Evolutionary conservation across 2,329 filamentous ascomycete species (phyloP), one percentile per base, ranked within the genome.

Genomic region (Aspergillus puulaauensis): DNA sequence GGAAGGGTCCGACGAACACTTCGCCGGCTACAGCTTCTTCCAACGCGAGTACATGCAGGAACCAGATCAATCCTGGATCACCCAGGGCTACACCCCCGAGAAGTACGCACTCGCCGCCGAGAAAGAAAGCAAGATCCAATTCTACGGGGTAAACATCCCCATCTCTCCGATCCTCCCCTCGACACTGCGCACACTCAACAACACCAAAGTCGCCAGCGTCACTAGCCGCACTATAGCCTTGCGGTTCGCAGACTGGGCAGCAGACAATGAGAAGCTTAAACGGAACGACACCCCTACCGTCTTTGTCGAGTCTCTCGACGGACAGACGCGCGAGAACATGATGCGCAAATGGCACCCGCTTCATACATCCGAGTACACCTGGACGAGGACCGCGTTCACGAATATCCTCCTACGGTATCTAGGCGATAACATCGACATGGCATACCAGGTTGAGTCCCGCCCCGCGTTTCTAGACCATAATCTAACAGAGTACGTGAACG

Each of bases 1-100:
- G n/a, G 80, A 83, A 63, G 81, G 81, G 3, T 69, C 80, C 11
- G 83, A 85, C 60, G 82, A 85, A 70, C 74, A 79, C 48, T 84
- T 85, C 64, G 78, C 72, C 1, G 83, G 83, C 27, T 86, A 85
- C 59, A 67, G 72, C 0, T 68, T 74, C 45, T 80, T 80, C 52
- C 64, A 75, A 0, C 67, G 74, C 1, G 81, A 84, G 48, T 78
- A 75, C 52, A 72, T 86, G 2, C 74, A 76, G 9, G 82, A 84
- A 61, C 62, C 75, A 2, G 83, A 85, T 61, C 47, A 48, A 5
- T 58, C 75, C 14, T 71, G 68, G 67, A 43, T 44, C 35, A 27
- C 8, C 3, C 41, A 46, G 2, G 19, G 50, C 21, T 24, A 39
- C 17, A 43, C 9, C 40, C 41, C 41, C 17, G 31, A 17, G 4